Evolutionary conservation across 2,329 filamentous ascomycete species (phyloP).

Genomic region (Clarireedia homoeocarpa): DNA sequence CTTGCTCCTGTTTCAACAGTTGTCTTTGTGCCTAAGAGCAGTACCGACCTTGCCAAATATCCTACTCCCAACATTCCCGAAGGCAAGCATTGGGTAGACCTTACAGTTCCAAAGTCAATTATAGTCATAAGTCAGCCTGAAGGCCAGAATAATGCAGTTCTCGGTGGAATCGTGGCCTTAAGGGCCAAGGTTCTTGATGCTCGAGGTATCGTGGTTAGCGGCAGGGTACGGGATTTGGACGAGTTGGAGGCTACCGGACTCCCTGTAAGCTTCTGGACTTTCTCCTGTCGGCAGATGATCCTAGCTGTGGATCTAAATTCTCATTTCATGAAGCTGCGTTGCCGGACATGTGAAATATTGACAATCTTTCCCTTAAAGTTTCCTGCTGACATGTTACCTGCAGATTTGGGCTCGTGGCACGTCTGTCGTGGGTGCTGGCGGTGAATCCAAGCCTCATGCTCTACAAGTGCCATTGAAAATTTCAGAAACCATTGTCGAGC

Average conservation of each 20-base stretch:
- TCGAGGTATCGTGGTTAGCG: conserved; percentile 57
- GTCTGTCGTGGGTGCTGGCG: conserved; percentile 50
- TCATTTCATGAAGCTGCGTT: not conserved
- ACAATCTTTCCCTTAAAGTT: not conserved
- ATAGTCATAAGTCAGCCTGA: conserved; percentile 59
- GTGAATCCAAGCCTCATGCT: conserved; percentile 48
- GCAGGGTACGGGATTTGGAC: conserved; percentile 57
- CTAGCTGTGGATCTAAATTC: not conserved
- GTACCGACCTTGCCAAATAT: conserved; percentile 27
- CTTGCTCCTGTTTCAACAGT: conserved; percentile 51
- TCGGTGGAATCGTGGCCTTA: conserved; percentile 70
- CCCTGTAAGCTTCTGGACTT: conserved; percentile 38
- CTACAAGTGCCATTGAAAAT: conserved; percentile 39
- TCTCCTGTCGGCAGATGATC: not conserved
- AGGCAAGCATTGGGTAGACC: conserved; percentile 61
- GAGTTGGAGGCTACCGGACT: conserved; percentile 49
- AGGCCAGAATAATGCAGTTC: conserved; percentile 59
- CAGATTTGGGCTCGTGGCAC: conserved; percentile 49
- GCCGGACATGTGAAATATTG: not conserved
- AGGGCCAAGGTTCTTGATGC: conserved; percentile 57
- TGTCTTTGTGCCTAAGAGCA: conserved; percentile 53
- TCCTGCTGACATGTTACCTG: not conserved
- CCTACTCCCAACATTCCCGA: conserved; percentile 42
- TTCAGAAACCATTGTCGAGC: conserved; percentile 35
- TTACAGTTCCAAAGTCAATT: conserved; percentile 50